Percentiles rank a stretch among this genome's conserved stretches.
Conservation (phyloP, 805 yeast genomes). For the Candida xyloterini region DNA sequence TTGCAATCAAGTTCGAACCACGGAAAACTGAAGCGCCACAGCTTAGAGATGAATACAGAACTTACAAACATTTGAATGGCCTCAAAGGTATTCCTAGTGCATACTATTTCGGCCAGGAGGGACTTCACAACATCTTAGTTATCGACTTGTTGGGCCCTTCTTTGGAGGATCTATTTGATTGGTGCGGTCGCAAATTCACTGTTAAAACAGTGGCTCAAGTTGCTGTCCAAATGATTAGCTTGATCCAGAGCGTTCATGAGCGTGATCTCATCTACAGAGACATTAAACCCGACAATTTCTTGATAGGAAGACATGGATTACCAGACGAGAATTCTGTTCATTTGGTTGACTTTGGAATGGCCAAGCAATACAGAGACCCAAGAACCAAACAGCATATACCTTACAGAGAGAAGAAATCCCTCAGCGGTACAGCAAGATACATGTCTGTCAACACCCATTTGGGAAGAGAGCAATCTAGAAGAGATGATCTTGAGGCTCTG, state of each 20-base stretch:
- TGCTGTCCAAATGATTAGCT: slow-evolving; percentile 88
- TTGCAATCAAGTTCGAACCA: slow-evolving; percentile 96
- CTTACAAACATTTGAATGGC: slow-evolving; percentile 85
- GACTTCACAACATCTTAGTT: slow-evolving; percentile 90
- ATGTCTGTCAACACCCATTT: slow-evolving; percentile 97
- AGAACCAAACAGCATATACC: slow-evolving; percentile 94
- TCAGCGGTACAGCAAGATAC: slow-evolving; percentile 98
- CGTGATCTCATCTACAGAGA: slow-evolving; percentile 92
- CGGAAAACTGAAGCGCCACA: slow-evolving; percentile 97
- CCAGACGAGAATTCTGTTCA: slow-evolving; percentile 82
- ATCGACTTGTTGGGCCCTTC: slow-evolving; percentile 95
- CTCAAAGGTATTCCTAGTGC: slow-evolving; percentile 89
- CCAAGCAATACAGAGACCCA: slow-evolving; percentile 96
- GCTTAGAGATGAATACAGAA: slow-evolving; percentile 90
- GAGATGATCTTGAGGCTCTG: slow-evolving; percentile 94
- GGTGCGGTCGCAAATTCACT: slow-evolving; percentile 92
- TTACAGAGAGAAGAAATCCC: slow-evolving; percentile 90
- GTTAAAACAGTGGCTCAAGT: slow-evolving; percentile 90
- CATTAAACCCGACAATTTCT: slow-evolving; percentile 95
- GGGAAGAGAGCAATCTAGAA: slow-evolving; percentile 94
- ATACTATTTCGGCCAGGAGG: slow-evolving; percentile 98
- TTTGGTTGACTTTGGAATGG: slow-evolving; percentile 98
- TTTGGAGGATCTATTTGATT: slow-evolving; percentile 92
- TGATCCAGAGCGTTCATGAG: slow-evolving; percentile 84
- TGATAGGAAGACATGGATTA: slow-evolving; percentile 85